phyloP scores from a whole-genome alignment of 441 rosid species.

The Bruguiera hainesii region DNA sequence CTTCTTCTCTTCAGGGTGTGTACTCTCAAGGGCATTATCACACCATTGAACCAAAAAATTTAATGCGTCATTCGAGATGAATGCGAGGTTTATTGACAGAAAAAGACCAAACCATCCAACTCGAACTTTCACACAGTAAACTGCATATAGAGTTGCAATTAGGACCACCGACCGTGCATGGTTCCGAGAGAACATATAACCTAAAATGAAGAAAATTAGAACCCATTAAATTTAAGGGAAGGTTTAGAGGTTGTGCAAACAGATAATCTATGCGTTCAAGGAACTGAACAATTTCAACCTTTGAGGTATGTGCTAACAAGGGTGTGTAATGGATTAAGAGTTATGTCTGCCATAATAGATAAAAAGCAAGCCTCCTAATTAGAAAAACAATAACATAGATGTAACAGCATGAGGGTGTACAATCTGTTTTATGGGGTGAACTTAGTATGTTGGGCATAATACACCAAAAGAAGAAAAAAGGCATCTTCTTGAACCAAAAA shows the following conservation, averaged over 20 bases:
- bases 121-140: constrained; percentile 84
- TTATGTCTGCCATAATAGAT: no score
- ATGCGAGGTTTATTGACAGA: constrained; percentile 83
- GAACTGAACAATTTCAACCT: neutral
- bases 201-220: constrained; percentile 35
- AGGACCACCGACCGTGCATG: constrained; percentile 92
- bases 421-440: no score
- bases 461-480: no score
- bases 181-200: constrained; percentile 85
- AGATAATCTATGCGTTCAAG: neutral
- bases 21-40: constrained; percentile 68
- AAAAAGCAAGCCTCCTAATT: no score
- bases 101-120: constrained; percentile 96
- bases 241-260: neutral
- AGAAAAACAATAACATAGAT: no score
- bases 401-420: no score
- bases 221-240: constrained; percentile 1
- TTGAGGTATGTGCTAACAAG: neutral
- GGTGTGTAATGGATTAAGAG: no score
- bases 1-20: constrained; percentile 58
- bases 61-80: constrained; percentile 80
- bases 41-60: constrained; percentile 74
- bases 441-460: no score
- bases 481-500: no score
- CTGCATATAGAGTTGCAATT: constrained; percentile 60